These are phyloP conservation scores for Irpex lacteus DNA, from an alignment of 1,284 basidiomycete species.

Conservation along the genomic window DNA sequence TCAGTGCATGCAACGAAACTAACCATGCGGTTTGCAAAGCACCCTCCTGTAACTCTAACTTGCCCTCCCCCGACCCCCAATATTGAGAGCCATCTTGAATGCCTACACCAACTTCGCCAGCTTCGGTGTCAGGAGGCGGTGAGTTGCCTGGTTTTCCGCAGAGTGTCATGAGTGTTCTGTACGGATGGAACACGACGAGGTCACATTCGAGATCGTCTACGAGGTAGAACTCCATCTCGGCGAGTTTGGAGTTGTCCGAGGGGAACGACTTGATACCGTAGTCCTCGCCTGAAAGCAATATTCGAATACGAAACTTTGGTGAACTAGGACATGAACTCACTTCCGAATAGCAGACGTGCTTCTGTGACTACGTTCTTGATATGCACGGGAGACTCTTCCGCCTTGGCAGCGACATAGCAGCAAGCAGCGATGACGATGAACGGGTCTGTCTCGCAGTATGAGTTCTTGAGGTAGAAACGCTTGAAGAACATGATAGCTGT, in stretches of 20 bases:
- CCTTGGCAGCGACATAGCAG: constrained; percentile 94
- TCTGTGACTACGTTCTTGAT: constrained; percentile 92
- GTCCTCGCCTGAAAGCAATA: constrained; percentile 44
- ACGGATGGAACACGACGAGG: constrained; percentile 91
- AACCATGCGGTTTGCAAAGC: constrained; percentile 79
- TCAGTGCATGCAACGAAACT: constrained; percentile 16
- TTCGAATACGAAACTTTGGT: not conserved
- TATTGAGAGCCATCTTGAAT: constrained; percentile 62
- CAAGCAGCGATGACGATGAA: constrained; percentile 92
- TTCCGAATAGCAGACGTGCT: constrained; percentile 74
- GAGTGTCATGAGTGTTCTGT: constrained; percentile 80
- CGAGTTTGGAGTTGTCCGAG: constrained; percentile 86
- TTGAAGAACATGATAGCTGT: constrained; percentile 94
- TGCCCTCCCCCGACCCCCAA: constrained; percentile 72
- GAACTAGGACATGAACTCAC: constrained; percentile 40
- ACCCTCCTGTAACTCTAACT: constrained; percentile 63
- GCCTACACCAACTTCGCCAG: constrained; percentile 60
- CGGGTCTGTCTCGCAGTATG: constrained; percentile 92
- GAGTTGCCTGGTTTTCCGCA: constrained; percentile 53
- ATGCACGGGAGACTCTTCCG: constrained; percentile 93
- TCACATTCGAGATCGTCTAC: constrained; percentile 97
- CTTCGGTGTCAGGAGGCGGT: constrained; percentile 47
- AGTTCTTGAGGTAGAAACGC: constrained; percentile 93
- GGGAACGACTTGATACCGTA: constrained; percentile 78
- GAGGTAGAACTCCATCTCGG: constrained; percentile 99